phyloP scores from a whole-genome alignment of 129 eudicot species.

The Helianthus annuus region HanXRQr2.0-SUNRISE NC_035443.2:9495901-9496400 shows the following conservation, averaged over 20 bases:
- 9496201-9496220: neutral
- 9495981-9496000: constrained; percentile 91
- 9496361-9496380: no score
- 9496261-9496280: neutral
- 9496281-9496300: neutral
- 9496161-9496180: neutral
- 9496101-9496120: constrained; percentile 69
- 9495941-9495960: constrained; percentile 66
- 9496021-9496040: constrained; percentile 83
- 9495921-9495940: neutral
- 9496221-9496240: neutral
- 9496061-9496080: constrained; percentile 90
- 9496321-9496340: no score
- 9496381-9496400: no score
- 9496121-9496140: neutral
- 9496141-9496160: neutral
- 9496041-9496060: constrained; percentile 64
- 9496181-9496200: neutral
- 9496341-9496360: no score
- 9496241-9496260: neutral
- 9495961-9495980: constrained; percentile 76
- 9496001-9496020: constrained; percentile 88
- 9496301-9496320: neutral
- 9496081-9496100: constrained; percentile 99
- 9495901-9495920: neutral